Base-by-base conservation (phyloP, 495 filamentous ascomycete species). In the Neurospora discreta region DNA sequence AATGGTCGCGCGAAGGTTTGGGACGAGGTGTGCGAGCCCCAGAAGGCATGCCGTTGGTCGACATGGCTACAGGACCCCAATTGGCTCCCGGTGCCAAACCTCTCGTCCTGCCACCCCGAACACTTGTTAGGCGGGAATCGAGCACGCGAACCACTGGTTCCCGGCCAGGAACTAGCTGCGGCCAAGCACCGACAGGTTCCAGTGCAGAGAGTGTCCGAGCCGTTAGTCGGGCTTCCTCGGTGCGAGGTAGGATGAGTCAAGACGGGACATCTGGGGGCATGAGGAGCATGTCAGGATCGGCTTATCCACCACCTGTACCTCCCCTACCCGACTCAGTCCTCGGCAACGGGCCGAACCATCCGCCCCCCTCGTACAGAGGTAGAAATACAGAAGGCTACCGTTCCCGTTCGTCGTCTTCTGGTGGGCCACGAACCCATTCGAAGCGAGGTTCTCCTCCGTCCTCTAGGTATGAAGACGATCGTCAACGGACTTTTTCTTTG, bases 21-120 rank as follows among this genome's bases (percentile, higher is more conserved):
- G 93, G 93, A 15, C 88, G 87, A 73, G 92, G 90, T 10, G 87
- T 93, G 46, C 82, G 82, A 8, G 87, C 90, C 1, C 87, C 90
- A 1, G 81, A 86, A 2, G 86, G 91, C 41, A 77, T 83, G 75
- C 80, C 83, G 18, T 84, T 96, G 0, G 85, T 96, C 39, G 91
- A 94, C 39, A 75, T 83, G n/a, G 79, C 79, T 8, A 79, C 77
- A 39, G 75, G 76, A 1, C 13, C 26, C 52, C 26, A 65, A 65
- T 16, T 65, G 52, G 52, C 52, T 36, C 52, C 52, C 52, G 52
- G 52, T 65, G 52, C 52, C 52, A 65, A 65, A 65, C 52, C 52
- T 16, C 23, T 65, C 52, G 52, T 33, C 23, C 26, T 65, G 26
- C 52, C 52, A 65, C 52, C 52, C 13, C 52, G 52, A 36, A 65